These are phyloP conservation scores for Plectosphaerella sp. DNA, from an alignment of 2,329 filamentous ascomycete genomes.

Conservation along the genomic window DNA sequence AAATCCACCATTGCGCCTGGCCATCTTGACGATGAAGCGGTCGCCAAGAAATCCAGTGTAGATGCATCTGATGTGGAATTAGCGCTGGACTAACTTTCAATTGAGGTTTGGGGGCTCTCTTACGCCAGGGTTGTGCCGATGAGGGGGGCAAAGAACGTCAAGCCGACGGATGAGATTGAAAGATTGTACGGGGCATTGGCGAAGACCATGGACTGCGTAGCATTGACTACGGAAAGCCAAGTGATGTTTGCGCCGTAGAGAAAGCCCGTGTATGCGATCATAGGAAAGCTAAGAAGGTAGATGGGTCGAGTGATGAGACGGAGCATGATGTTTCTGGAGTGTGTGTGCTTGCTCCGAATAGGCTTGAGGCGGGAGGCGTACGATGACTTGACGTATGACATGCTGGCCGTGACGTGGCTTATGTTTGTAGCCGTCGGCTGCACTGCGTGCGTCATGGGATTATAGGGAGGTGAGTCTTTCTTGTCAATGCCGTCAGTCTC, in stretches of 20 bases:
- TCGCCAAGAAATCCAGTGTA: constrained; percentile 32
- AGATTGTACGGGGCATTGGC: constrained; percentile 32
- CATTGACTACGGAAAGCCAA: constrained; percentile 38
- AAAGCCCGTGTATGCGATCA: constrained; percentile 37
- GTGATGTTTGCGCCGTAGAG: constrained; percentile 36
- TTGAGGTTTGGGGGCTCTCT: neutral
- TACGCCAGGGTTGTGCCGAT: constrained; percentile 18
- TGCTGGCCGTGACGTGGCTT: neutral
- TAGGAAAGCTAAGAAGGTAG: constrained; percentile 16
- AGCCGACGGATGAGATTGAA: constrained; percentile 29
- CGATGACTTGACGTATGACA: neutral
- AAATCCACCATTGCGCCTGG: constrained; percentile 34
- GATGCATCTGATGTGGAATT: constrained; percentile 8
- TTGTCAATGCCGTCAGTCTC: neutral
- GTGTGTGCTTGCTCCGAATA: neutral
- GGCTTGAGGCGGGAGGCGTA: neutral
- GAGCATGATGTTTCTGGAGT: neutral
- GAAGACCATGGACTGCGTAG: constrained; percentile 35
- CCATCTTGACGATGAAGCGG: constrained; percentile 29
- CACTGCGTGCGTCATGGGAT: neutral
- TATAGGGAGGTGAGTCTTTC: neutral
- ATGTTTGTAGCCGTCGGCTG: neutral
- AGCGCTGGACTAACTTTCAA: no score
- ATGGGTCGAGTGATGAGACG: neutral
- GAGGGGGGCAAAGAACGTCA: constrained; percentile 31